A percentile compares a stretch with the other conserved stretches of the same genome.
These are phyloP conservation scores for Phtheirospermum japonicum DNA, from an alignment of 257 asterid species.

Conservation along the genomic window DNA sequence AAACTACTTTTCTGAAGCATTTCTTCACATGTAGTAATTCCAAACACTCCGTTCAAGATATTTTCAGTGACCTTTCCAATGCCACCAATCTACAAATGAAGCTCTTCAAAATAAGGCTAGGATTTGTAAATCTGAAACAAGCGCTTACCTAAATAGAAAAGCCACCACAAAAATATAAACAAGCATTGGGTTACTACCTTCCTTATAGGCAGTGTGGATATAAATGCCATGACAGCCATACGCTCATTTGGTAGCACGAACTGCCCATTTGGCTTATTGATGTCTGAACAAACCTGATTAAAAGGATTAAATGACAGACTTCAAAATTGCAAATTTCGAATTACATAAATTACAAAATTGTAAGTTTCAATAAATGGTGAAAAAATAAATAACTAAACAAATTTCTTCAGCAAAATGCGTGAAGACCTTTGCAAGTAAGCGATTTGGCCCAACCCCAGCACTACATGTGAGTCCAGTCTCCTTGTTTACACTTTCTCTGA, in stretches of 20 bases:
- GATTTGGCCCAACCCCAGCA: conserved; percentile 94
- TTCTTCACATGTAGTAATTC: conserved; percentile 78
- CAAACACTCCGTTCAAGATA: conserved; percentile 68
- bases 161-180: conserved; percentile 11
- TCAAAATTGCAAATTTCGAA: conserved; percentile 1
- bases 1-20: conserved; percentile 74
- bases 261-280: conserved; percentile 97
- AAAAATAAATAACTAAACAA: background rate
- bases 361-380: conserved; percentile 2
- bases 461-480: conserved; percentile 98
- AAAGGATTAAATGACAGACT: conserved; percentile 13
- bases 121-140: conserved; percentile 15
- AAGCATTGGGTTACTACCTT: conserved; percentile 54
- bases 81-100: conserved; percentile 77
- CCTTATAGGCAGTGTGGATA: conserved; percentile 88
- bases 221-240: conserved; percentile 75
- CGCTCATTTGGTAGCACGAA: conserved; percentile 83
- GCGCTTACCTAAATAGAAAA: background rate
- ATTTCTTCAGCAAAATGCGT: conserved; percentile 20
- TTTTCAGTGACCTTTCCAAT: conserved; percentile 95
- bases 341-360: background rate
- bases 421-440: conserved; percentile 90
- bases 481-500: conserved; percentile 57
- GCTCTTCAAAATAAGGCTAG: conserved; percentile 24
- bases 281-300: conserved; percentile 88